Evolutionary conservation across 768 basidiomycete species (phyloP), one percentile per base, ranked within the genome.

Genomic region (Hypholoma sublateritium): DNA sequence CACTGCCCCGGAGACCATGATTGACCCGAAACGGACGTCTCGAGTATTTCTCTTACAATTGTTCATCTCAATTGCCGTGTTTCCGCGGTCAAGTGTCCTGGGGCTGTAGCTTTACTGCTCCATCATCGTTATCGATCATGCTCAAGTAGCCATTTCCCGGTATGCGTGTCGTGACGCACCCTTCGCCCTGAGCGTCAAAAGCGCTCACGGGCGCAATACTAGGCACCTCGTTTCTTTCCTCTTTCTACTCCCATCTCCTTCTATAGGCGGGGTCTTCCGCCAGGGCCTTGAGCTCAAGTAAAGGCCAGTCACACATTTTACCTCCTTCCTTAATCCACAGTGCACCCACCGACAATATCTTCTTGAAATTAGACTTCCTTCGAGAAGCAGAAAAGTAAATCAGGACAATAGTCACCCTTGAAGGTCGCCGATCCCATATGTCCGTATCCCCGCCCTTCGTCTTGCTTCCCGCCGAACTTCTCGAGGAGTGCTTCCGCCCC

Each of bases 401-500:
- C 17, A 41, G 1, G 5, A 6, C 16, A 14, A 41, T 13, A 16
- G 35, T n/a, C 9, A 32, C 5, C 28, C 39, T 14, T 41, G 39
- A 41, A 41, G 39, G 13, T 41, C 16, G 12, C 39, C 13, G 3
- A 14, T 3, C 12, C 13, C 3, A 41, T 5, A 41, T 16, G 16
- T 41, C 39, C 39, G 12, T 6, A 41, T 2, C 46, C 46, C 16
- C 50, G 13, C 28, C 24, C 16, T 55, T 55, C 19, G 28, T 37
- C 42, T 46, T 16, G 12, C 55, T 63, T 22, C 57, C 62, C 11
- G 28, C 55, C 5, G 62, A 63, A 25, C 37, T 63, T 34, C 39
- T 60, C 13, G 59, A 58, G 37, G 55, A 57, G 8, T 55, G 58
- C 22, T 61, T 64, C 45, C 55, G 44, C 12, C 53, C 49, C 34